Base-by-base conservation (phyloP, 2,329 filamentous ascomycete species). In the Neonectria hederae region DNA sequence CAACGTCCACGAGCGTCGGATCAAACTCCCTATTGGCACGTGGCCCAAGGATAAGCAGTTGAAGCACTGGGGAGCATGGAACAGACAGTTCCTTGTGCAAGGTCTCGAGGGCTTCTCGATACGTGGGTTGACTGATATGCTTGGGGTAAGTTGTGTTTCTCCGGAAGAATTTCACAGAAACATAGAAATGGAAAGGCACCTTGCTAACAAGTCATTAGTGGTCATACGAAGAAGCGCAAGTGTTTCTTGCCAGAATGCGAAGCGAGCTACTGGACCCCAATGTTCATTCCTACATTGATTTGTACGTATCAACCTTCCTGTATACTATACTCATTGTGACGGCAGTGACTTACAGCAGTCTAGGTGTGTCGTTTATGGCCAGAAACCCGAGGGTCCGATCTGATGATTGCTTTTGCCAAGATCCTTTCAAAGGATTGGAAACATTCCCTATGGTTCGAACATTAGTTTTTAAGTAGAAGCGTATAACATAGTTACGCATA, bases 31-130 rank as follows among this genome's bases (percentile, higher is more conserved):
- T 3, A 54, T 65, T 17, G 72, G 72, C 5, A 54, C 63, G 2
- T 74, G 77, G 77, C 65, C 77, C 8, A 72, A 69, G 62, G 76
- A 77, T 52, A 65, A 64, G 14, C 57, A 59, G 11, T 53, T 73
- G n/a, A 72, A 72, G 45, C 52, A 63, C 21, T 72, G 62, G 71
- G 69, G 65, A 5, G 53, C 56, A 5, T 72, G 63, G 64, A 71
- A 69, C 26, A 62, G 62, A 11, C 65, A 69, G 32, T 67, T 68
- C 13, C 22, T 68, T 21, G 21, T 72, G 5, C 59, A 63, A 19
- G 68, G 65, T 1, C 63, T 70, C 0, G 70, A 72, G 32, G 68
- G 70, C 0, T 72, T 72, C 32, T 67, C 65, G 4, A 54, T 73
- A 10, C 69, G 70, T 11, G 66, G 65, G 1, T 24, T 73, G 6